phyloP scores from a whole-genome alignment of 352 stramenopile species.

The Pythium vanterpoolii region DNA sequence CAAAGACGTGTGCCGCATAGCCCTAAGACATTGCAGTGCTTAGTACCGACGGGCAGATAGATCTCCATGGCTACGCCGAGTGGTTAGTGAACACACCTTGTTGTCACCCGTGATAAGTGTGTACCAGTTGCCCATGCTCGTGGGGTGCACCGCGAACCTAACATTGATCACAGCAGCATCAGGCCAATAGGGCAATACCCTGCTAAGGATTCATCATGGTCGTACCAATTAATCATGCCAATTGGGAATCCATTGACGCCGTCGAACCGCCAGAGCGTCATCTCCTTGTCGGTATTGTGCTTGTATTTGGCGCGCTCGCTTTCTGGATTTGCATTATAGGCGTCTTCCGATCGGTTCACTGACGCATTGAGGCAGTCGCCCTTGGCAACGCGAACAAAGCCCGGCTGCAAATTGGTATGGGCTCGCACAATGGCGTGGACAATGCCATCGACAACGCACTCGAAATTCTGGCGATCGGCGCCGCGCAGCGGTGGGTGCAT shows the following conservation, averaged over 20 bases:
- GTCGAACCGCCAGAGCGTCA: constrained; percentile 89
- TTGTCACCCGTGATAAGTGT: constrained; percentile 93
- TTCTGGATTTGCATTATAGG: constrained; percentile 87
- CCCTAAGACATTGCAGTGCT: constrained; percentile 29
- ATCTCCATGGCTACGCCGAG: not conserved
- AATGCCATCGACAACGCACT: constrained; percentile 88
- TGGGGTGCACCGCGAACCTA: constrained; percentile 91
- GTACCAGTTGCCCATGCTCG: constrained; percentile 93
- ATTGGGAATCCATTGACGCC: constrained; percentile 77
- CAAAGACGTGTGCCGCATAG: constrained; percentile 87
- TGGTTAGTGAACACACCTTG: constrained; percentile 44
- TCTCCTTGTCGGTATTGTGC: constrained; percentile 90
- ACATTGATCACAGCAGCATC: not conserved
- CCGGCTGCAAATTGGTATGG: constrained; percentile 68
- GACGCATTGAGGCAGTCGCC: constrained; percentile 72
- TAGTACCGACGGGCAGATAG: too few relatives aligned
- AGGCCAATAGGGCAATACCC: too few relatives aligned
- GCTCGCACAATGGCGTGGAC: constrained; percentile 78
- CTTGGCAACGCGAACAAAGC: constrained; percentile 53
- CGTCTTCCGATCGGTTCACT: constrained; percentile 88
- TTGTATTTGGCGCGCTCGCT: constrained; percentile 75
- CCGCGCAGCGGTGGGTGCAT: constrained; percentile 74
- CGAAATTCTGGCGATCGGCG: constrained; percentile 81
- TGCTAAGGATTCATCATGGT: not conserved
- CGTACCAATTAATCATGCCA: constrained; percentile 90